These are phyloP conservation scores for Starmerella davenportii DNA, from an alignment of 805 yeast genomes.

Conservation along the genomic window DNA sequence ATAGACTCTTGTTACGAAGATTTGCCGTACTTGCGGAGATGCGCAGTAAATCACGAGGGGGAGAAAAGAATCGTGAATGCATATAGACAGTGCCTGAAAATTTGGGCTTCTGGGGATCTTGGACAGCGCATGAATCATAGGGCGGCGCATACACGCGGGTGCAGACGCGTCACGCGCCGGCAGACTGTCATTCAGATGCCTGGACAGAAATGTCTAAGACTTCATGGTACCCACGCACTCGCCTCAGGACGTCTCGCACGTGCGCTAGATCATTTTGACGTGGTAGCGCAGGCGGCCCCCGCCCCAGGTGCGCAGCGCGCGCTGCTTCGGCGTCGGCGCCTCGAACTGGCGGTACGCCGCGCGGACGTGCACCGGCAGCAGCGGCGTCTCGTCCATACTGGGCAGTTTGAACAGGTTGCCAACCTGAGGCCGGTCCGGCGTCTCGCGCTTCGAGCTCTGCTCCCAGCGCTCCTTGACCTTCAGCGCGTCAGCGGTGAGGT, in stretches of 20 bases:
- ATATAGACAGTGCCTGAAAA: too few species aligned
- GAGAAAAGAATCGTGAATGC: too few species aligned
- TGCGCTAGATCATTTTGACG: conserved; percentile 9
- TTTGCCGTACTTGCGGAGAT: too few species aligned
- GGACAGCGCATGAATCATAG: conserved; percentile 41
- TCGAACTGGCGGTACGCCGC: conserved; percentile 16
- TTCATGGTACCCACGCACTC: too few species aligned
- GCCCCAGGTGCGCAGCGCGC: conserved; percentile 12
- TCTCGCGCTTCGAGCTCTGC: conserved; percentile 23
- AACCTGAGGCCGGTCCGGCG: conserved; percentile 5
- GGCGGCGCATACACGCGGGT: too few species aligned
- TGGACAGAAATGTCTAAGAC: too few species aligned
- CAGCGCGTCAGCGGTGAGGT: conserved; percentile 80
- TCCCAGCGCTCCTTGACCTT: conserved; percentile 41
- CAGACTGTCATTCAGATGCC: too few species aligned
- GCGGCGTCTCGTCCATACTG: conserved; percentile 16
- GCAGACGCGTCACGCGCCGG: too few species aligned
- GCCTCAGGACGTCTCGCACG: too few species aligned
- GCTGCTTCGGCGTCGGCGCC: conserved; percentile 8
- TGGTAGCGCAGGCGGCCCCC: conserved; percentile 12
- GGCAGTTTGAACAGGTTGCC: conserved; percentile 13
- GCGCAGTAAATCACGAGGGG: too few species aligned
- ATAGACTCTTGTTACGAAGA: too few species aligned
- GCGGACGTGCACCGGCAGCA: conserved; percentile 16
- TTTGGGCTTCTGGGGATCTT: too few species aligned